These are phyloP conservation scores for Penicillium nordicum DNA, from an alignment of 2,329 filamentous ascomycete genomes.

Conservation along the genomic window DNA sequence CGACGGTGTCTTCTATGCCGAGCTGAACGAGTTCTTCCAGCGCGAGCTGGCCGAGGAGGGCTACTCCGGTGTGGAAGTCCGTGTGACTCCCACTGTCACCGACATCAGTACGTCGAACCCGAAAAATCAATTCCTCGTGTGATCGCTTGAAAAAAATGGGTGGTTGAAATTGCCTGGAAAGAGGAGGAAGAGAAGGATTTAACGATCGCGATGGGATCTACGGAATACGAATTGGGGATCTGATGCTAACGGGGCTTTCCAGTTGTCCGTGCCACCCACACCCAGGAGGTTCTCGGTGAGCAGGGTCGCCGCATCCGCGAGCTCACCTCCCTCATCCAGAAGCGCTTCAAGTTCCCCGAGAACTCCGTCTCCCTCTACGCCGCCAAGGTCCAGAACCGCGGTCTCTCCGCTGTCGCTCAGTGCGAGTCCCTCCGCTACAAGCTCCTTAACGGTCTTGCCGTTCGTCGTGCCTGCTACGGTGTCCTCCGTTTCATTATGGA, in stretches of 20 bases:
- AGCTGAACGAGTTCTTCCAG: constrained; percentile 99
- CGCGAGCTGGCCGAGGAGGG: constrained; percentile 99
- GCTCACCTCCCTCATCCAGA: constrained; percentile 99
- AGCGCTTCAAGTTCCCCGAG: constrained; percentile 99
- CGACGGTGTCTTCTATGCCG: constrained; percentile 99
- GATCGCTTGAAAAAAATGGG: constrained; percentile 10
- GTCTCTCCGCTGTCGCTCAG: constrained; percentile 98
- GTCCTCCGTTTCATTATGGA: constrained; percentile 99
- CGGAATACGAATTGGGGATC: constrained; percentile 8
- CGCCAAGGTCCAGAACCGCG: constrained; percentile 99
- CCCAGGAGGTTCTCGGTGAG: constrained; percentile 99
- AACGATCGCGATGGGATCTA: constrained; percentile 1
- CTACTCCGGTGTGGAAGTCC: constrained; percentile 99
- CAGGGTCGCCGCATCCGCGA: constrained; percentile 99
- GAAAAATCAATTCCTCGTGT: constrained; percentile 14
- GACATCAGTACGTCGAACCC: constrained; percentile 71
- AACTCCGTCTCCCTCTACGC: constrained; percentile 99
- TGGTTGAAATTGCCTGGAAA: constrained; percentile 13
- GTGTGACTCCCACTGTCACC: constrained; percentile 98
- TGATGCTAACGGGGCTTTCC: constrained; percentile 33
- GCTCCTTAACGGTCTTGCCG: constrained; percentile 98
- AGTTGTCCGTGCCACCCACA: constrained; percentile 99
- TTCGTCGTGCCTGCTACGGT: constrained; percentile 99
- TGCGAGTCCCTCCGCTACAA: constrained; percentile 99
- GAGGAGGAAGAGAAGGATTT: constrained; percentile 1